A percentile compares a stretch with the other conserved stretches of the same genome.
Conservation (phyloP, 1,284 basidiomycete species). For the Ceratobasidium sp. region DNA sequence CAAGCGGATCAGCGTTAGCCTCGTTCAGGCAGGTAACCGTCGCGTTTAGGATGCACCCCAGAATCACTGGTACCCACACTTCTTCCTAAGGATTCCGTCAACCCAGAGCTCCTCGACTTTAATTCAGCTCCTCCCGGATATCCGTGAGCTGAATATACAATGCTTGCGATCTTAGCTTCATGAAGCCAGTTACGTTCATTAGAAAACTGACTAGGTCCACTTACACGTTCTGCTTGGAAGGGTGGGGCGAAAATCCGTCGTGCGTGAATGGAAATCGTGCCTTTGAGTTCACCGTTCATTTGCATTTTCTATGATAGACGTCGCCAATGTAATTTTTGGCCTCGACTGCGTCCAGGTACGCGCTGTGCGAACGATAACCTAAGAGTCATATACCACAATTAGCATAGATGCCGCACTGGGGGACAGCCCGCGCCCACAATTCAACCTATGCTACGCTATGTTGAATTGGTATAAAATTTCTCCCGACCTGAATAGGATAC, state of each 20-base stretch:
- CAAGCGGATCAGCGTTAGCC: conserved; percentile 12
- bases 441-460: conserved; percentile 20
- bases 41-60: too few relatives aligned
- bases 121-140: conserved; percentile 44
- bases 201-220: background rate
- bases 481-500: conserved; percentile 35
- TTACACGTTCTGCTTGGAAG: conserved; percentile 37
- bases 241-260: conserved; percentile 24
- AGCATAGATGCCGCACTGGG: background rate
- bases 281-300: conserved; percentile 35
- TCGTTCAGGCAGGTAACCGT: conserved; percentile 23
- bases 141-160: conserved; percentile 32
- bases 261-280: conserved; percentile 41
- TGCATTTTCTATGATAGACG: conserved; percentile 32
- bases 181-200: background rate
- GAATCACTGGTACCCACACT: background rate
- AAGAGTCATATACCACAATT: background rate
- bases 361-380: conserved; percentile 42
- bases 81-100: conserved; percentile 42
- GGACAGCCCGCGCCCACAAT: conserved; percentile 1
- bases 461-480: conserved; percentile 32
- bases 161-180: conserved; percentile 41
- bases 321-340: background rate
- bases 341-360: background rate
- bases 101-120: conserved; percentile 45